A percentile compares a stretch with the other conserved stretches of the same genome.
phyloP scores from a whole-genome alignment of 1,284 basidiomycete species.

The Phaffia rhodozyma region DNA sequence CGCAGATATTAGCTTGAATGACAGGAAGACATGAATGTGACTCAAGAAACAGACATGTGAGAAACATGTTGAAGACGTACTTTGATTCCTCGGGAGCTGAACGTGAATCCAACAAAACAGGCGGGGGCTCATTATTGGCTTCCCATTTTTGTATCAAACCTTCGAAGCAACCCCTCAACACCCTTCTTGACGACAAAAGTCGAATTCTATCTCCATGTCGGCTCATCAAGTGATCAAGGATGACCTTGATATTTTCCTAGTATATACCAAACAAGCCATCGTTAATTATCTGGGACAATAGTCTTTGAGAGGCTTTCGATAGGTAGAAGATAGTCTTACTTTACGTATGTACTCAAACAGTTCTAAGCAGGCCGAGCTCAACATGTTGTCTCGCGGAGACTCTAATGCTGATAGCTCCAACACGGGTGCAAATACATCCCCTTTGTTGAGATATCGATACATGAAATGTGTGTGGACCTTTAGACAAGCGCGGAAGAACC shows the following conservation, averaged over 20 bases:
- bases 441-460: constrained; percentile 70
- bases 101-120: constrained; percentile 26
- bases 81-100: constrained; percentile 16
- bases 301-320: not conserved
- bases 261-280: constrained; percentile 13
- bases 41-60: constrained; percentile 9
- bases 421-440: constrained; percentile 70
- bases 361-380: constrained; percentile 89
- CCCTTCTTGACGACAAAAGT: constrained; percentile 45
- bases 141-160: constrained; percentile 71
- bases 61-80: constrained; percentile 9
- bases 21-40: constrained; percentile 11
- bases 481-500: constrained; percentile 79
- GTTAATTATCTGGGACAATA: no score
- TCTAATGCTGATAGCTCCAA: constrained; percentile 70
- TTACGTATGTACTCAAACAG: constrained; percentile 81
- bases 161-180: constrained; percentile 26
- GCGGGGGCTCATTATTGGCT: constrained; percentile 77
- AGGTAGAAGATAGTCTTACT: constrained; percentile 40
- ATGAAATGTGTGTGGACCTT: constrained; percentile 77
- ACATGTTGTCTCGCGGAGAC: constrained; percentile 74
- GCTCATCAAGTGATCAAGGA: constrained; percentile 75
- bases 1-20: constrained; percentile 21
- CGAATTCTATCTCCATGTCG: constrained; percentile 56
- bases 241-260: constrained; percentile 74